phyloP scores from a whole-genome alignment of 257 asterid species.

The Rauvolfia tetraphylla region DNA sequence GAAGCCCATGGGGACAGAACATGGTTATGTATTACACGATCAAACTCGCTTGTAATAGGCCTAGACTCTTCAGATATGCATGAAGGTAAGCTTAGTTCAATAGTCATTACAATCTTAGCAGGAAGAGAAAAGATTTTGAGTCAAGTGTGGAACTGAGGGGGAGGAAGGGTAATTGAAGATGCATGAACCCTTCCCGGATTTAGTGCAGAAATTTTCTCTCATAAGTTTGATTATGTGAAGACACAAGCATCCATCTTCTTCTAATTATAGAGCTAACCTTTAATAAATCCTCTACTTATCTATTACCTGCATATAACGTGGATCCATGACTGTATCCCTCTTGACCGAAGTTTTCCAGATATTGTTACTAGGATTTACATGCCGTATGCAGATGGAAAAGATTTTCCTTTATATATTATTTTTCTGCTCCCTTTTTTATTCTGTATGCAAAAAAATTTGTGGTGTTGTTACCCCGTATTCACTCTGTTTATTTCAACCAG shows the following conservation, averaged over 20 bases:
- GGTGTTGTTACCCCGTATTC: neutral
- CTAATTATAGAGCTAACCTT: neutral
- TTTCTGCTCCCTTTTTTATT: neutral
- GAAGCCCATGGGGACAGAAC: slow-evolving; percentile 56
- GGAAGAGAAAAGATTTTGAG: neutral
- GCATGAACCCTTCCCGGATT: neutral
- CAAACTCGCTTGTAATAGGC: slow-evolving; percentile 27
- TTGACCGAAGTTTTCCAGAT: neutral
- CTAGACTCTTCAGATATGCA: slow-evolving; percentile 30
- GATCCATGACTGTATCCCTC: neutral
- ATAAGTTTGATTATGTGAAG: neutral
- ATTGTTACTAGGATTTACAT: neutral
- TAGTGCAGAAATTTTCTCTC: neutral
- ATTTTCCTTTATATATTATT: neutral
- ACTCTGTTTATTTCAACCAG: slow-evolving; percentile 25
- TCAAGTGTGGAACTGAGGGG: neutral
- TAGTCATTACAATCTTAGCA: neutral
- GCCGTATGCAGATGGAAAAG: neutral
- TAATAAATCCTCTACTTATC: neutral
- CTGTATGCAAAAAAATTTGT: neutral
- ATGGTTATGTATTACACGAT: slow-evolving; percentile 73
- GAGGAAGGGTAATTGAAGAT: neutral
- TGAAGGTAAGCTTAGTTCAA: slow-evolving; percentile 31
- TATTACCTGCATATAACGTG: neutral
- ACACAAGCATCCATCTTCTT: neutral